Percentiles rank a stretch among this genome's conserved stretches.
Evolutionary conservation across 2,329 filamentous ascomycete species (phyloP).

Genomic region (Echinosphaeria canescens): DNA sequence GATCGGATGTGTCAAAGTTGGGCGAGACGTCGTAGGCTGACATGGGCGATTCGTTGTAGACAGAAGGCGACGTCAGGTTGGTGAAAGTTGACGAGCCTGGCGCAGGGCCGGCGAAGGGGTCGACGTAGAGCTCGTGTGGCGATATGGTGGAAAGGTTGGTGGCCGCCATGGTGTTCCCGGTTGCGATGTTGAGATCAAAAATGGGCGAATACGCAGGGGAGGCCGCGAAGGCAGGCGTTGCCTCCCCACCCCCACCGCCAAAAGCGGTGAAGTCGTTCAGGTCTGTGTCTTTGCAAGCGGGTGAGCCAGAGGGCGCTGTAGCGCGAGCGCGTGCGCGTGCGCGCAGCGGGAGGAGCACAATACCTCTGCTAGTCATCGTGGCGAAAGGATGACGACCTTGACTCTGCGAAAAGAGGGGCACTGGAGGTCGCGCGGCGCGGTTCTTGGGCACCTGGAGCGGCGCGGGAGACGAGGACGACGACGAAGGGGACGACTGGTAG

Average conservation of each 20-base stretch:
- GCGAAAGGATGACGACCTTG: conserved; percentile 25
- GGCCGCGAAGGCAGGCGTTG: conserved; percentile 20
- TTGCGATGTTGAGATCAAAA: conserved; percentile 28
- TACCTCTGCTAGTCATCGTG: conserved; percentile 38
- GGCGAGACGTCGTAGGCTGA: conserved; percentile 60
- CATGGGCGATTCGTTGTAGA: conserved; percentile 55
- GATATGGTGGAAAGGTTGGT: conserved; percentile 54
- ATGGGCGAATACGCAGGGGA: conserved; percentile 26
- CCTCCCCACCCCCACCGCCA: conserved; percentile 27
- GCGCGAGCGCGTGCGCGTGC: too few species aligned
- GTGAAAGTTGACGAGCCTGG: conserved; percentile 70
- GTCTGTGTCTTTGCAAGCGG: conserved; percentile 19
- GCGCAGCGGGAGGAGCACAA: conserved; percentile 6
- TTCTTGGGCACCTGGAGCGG: conserved; percentile 30
- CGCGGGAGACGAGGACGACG: too few species aligned
- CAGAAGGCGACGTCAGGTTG: conserved; percentile 67
- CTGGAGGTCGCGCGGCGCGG: conserved; percentile 37
- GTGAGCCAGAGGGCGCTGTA: conserved; percentile 1
- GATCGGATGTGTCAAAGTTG: conserved; percentile 40
- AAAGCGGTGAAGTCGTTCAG: conserved; percentile 36
- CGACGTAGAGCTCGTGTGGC: conserved; percentile 58
- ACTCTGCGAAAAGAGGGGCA: conserved; percentile 47
- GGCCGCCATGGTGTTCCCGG: conserved; percentile 23
- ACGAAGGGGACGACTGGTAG: conserved; percentile 45
- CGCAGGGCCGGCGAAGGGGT: conserved; percentile 48